Base-by-base conservation (phyloP, 345 rosid species). In the Erodium maritimum region DNA sequence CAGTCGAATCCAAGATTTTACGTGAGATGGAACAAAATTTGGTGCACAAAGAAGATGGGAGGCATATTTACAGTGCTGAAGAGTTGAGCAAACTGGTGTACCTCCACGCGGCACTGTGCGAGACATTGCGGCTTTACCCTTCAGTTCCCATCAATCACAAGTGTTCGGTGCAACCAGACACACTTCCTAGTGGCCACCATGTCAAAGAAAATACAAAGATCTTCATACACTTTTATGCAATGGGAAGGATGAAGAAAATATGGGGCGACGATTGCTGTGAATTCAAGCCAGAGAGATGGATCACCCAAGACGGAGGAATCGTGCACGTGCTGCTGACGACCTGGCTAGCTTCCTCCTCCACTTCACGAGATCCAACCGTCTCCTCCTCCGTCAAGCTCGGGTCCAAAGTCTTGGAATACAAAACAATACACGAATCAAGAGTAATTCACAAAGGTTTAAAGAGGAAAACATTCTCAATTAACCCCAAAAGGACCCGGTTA, bases 41-140 rank as follows among this genome's bases (percentile, higher is more conserved):
- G 33, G 4, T 3, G 23, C 14, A 18, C 24, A 50, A 5, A 2
- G 22, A 51, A 2, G n/a, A n/a, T n/a, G n/a, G n/a, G n/a, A n/a
- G n/a, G n/a, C n/a, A n/a, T n/a, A 13, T 5, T 5, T 23, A 1
- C 1, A 23, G 20, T 34, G 12, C 42, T 13, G 60, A 75, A 0
- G 58, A 54, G 17, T 21, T 71, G 55, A 69, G 54, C 54, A 70
- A 76, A 57, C 20, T 76, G 50, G 70, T 73, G 18, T 76, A 70
- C 56, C 58, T 76, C 18, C 75, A 76, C 17, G 75, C 70, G n/a
- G 75, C 80, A 16, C 46, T 76, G 53, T 73, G 66, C 34, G 80
- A 69, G 56, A 54, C 80, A 37, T 14, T 76, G 23, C 62, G 75
- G 45, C 70, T 76, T 0, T 76, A 60, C 56, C 72, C 80, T 16